A percentile compares a stretch with the other conserved stretches of the same genome.
Conservation (phyloP, 2,329 filamentous ascomycete species). For the Xylaria sp. region DNA sequence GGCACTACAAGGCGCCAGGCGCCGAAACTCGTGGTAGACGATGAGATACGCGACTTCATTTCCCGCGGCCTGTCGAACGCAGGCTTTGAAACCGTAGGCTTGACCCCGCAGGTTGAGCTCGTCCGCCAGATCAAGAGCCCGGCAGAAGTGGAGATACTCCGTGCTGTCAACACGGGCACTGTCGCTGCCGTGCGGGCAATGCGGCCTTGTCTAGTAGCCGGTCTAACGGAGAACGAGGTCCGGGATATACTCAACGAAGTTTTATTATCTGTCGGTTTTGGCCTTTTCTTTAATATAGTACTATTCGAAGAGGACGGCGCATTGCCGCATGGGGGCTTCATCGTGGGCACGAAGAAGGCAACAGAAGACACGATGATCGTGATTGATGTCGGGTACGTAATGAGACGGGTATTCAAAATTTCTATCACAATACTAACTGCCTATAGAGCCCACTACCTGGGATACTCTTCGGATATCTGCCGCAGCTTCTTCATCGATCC, state of each 20-base stretch:
- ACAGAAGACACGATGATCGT: conserved; percentile 66
- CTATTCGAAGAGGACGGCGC: conserved; percentile 68
- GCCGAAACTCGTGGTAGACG: conserved; percentile 68
- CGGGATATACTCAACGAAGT: conserved; percentile 65
- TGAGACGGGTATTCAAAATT: not conserved
- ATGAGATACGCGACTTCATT: conserved; percentile 73
- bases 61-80: conserved; percentile 62
- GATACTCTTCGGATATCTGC: conserved; percentile 72
- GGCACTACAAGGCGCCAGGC: conserved; percentile 24
- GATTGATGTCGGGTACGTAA: conserved; percentile 65
- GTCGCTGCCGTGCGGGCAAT: conserved; percentile 69
- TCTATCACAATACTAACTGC: conserved; percentile 27
- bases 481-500: conserved; percentile 67
- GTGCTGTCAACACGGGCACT: conserved; percentile 72
- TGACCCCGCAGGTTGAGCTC: conserved; percentile 64
- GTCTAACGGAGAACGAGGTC: conserved; percentile 68
- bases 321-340: conserved; percentile 64
- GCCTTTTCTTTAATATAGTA: conserved; percentile 71
- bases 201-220: conserved; percentile 63
- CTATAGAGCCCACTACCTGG: conserved; percentile 64
- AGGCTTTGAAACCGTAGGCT: conserved; percentile 66
- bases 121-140: conserved; percentile 68
- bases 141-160: conserved; percentile 66
- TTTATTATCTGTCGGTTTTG: conserved; percentile 62
- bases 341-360: conserved; percentile 61